A percentile compares a stretch with the other conserved stretches of the same genome.
Conservation (phyloP, 805 yeast genomes). For the Lipomyces kockii region DNA sequence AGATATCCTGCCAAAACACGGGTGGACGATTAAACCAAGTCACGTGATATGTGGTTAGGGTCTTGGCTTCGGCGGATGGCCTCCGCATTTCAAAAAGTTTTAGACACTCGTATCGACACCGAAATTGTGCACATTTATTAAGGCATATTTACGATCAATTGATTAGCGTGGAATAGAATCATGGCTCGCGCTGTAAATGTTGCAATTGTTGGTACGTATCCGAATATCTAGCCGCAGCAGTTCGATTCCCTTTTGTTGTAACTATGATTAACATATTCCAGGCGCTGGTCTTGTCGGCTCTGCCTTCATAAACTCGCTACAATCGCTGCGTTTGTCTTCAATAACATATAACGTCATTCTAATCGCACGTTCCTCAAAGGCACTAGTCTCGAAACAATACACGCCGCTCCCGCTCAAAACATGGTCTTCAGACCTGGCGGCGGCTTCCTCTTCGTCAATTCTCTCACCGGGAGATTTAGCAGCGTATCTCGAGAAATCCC, state of each 20-base stretch:
- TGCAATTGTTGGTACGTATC: constrained; percentile 64
- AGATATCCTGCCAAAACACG: too few species aligned
- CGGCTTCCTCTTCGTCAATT: constrained; percentile 53
- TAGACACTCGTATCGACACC: too few species aligned
- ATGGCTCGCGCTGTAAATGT: constrained; percentile 65
- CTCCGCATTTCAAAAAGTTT: too few species aligned
- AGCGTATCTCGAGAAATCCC: constrained; percentile 65
- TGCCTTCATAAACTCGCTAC: constrained; percentile 72
- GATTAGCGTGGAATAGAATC: neutral
- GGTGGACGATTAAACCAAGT: too few species aligned
- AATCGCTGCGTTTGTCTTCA: constrained; percentile 48
- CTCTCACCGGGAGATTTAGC: constrained; percentile 64
- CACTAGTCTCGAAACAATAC: constrained; percentile 71
- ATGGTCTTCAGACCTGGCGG: constrained; percentile 58
- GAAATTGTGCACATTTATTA: too few species aligned
- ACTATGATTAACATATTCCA: constrained; percentile 21
- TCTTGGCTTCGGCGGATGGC: too few species aligned
- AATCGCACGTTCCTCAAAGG: constrained; percentile 74
- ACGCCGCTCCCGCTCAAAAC: constrained; percentile 66
- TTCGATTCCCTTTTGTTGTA: neutral
- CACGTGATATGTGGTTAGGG: too few species aligned
- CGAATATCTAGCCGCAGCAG: neutral
- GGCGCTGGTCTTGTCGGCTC: constrained; percentile 96
- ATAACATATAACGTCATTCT: constrained; percentile 77
- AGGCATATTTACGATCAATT: neutral